phyloP scores from a whole-genome alignment of 352 stramenopile species.

The Globisporangium orthogonon region DNA sequence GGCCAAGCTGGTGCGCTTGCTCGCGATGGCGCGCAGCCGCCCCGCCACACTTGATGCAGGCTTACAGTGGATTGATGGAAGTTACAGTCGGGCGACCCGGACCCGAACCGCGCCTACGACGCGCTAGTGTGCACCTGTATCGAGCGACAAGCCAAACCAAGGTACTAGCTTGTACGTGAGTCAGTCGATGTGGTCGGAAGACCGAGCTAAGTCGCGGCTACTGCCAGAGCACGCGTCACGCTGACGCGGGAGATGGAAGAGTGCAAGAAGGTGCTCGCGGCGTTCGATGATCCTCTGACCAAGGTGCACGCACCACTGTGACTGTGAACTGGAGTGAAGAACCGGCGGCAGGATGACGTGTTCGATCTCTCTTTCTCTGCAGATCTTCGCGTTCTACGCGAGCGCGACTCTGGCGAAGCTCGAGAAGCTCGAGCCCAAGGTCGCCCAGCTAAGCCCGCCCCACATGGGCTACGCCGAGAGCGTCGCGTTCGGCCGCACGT shows the following conservation, averaged over 20 bases:
- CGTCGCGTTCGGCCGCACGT: slow-evolving; percentile 61
- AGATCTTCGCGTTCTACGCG: slow-evolving; percentile 63
- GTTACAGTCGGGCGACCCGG: slow-evolving; percentile 39
- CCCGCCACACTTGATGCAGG: neutral
- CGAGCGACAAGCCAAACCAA: slow-evolving; percentile 60
- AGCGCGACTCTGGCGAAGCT: slow-evolving; percentile 39
- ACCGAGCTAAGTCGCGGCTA: neutral
- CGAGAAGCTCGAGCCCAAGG: slow-evolving; percentile 62
- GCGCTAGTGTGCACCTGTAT: slow-evolving; percentile 58
- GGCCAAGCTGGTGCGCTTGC: slow-evolving; percentile 43
- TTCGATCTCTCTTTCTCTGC: neutral
- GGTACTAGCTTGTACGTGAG: slow-evolving; percentile 7
- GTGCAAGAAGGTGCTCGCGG: slow-evolving; percentile 48
- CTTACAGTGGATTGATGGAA: neutral
- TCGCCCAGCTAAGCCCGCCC: slow-evolving; percentile 28
- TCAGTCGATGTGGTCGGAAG: too few species aligned
- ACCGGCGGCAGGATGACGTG: neutral
- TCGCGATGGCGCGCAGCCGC: neutral
- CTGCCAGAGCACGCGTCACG: slow-evolving; percentile 28
- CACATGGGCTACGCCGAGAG: slow-evolving; percentile 71
- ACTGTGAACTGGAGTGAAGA: neutral
- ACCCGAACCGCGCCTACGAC: slow-evolving; percentile 47
- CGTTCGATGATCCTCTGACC: slow-evolving; percentile 56
- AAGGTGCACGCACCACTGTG: slow-evolving; percentile 20
- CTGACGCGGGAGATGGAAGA: slow-evolving; percentile 52